A percentile compares a stretch with the other conserved stretches of the same genome.
phyloP scores from a whole-genome alignment of 768 basidiomycete species.

The Butyriboletus loyo region DNA sequence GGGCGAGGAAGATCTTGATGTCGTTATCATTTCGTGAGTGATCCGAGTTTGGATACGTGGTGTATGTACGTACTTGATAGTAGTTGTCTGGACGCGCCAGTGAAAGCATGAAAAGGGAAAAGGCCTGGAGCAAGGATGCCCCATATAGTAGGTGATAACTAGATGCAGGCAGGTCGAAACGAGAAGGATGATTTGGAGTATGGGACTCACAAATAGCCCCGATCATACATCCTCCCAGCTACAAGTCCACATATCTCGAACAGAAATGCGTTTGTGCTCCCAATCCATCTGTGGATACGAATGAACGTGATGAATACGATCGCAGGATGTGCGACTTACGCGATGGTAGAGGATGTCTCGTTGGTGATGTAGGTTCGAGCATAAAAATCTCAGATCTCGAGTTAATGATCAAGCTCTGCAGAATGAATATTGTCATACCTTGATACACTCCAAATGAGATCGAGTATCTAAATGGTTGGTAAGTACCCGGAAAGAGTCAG shows the following conservation, averaged over 20 bases:
- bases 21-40: background rate
- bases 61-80: constrained; percentile 42
- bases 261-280: constrained; percentile 48
- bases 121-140: constrained; percentile 26
- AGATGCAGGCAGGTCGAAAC: constrained; percentile 5
- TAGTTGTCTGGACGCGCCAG: constrained; percentile 40
- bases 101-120: constrained; percentile 46
- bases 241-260: constrained; percentile 43
- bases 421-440: constrained; percentile 22
- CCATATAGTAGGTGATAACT: constrained; percentile 26
- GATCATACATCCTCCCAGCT: constrained; percentile 49
- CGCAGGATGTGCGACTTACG: constrained; percentile 27
- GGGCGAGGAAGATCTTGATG: constrained; percentile 47
- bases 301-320: background rate
- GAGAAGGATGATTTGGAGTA: no score
- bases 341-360: constrained; percentile 37
- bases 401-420: background rate
- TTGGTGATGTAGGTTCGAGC: constrained; percentile 35
- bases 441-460: constrained; percentile 44
- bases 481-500: background rate
- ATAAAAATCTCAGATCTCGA: constrained; percentile 35
- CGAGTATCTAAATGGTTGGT: constrained; percentile 27
- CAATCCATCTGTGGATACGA: constrained; percentile 37
- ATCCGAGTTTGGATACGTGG: background rate
- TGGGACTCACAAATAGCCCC: constrained; percentile 46